Conservation (phyloP, 2,329 filamentous ascomycete species). For the Metarhizium humberi region DNA sequence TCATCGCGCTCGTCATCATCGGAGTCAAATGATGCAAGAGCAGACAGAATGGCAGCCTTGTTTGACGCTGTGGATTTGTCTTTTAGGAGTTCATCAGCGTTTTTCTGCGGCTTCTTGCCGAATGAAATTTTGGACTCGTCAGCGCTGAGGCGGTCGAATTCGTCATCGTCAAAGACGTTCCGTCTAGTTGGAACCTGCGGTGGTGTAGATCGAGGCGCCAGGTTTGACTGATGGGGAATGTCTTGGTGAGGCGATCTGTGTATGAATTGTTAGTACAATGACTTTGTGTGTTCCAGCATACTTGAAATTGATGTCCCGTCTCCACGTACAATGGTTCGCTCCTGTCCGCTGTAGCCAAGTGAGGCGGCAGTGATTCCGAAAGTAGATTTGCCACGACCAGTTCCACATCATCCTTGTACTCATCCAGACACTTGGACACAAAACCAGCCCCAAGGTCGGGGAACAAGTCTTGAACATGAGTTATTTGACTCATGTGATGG, state of each 20-base stretch:
- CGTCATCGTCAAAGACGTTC: slow-evolving; percentile 74
- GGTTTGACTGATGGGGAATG: slow-evolving; percentile 20
- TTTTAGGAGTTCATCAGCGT: slow-evolving; percentile 62
- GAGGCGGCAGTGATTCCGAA: slow-evolving; percentile 62
- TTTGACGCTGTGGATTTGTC: slow-evolving; percentile 56
- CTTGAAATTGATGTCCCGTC: no score
- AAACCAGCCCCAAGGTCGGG: slow-evolving; percentile 80
- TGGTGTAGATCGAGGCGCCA: slow-evolving; percentile 53
- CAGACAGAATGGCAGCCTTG: slow-evolving; percentile 82
- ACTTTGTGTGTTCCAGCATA: neutral
- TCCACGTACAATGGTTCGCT: slow-evolving; percentile 50
- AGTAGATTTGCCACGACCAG: slow-evolving; percentile 73
- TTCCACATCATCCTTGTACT: slow-evolving; percentile 70
- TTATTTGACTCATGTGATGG: slow-evolving; percentile 75
- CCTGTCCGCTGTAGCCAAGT: slow-evolving; percentile 56
- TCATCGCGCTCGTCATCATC: slow-evolving; percentile 97
- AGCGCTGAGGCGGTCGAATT: slow-evolving; percentile 62
- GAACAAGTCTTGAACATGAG: slow-evolving; percentile 89
- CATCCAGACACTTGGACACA: slow-evolving; percentile 67
- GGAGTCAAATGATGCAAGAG: slow-evolving; percentile 79
- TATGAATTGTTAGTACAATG: slow-evolving; percentile 10
- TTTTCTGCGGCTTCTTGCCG: slow-evolving; percentile 58
- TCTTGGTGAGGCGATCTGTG: slow-evolving; percentile 19
- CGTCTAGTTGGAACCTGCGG: slow-evolving; percentile 47
- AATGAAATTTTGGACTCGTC: slow-evolving; percentile 64